Conservation (phyloP, 2,329 filamentous ascomycete species). For the Ophiostoma himal-ulmi region DNA sequence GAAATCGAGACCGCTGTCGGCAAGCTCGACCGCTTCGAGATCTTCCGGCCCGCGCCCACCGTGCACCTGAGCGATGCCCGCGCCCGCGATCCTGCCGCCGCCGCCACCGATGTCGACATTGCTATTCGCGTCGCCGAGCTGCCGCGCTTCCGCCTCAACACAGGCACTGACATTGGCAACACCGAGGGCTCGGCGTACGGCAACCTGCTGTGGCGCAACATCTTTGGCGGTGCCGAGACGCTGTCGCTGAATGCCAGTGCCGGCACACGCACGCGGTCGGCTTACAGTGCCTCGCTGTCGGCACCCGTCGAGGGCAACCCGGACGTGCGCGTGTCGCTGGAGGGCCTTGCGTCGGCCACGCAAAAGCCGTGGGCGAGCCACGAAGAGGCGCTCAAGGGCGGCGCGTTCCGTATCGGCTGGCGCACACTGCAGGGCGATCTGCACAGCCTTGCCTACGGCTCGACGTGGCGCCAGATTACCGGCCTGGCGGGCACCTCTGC, state of each 20-base stretch:
- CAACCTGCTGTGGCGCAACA: conserved; percentile 79
- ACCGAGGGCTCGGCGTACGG: conserved; percentile 90
- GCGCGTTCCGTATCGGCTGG: conserved; percentile 71
- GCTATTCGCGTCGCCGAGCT: conserved; percentile 73
- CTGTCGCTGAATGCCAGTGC: conserved; percentile 80
- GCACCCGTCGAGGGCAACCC: conserved; percentile 81
- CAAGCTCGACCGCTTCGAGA: conserved; percentile 68
- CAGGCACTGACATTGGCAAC: conserved; percentile 89
- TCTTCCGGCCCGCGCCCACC: conserved; percentile 71
- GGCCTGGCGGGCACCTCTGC: conserved; percentile 62
- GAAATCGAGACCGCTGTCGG: conserved; percentile 64
- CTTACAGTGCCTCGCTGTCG: conserved; percentile 81
- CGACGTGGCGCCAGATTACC: conserved; percentile 84
- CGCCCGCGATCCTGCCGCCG: conserved; percentile 60
- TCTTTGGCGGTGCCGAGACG: conserved; percentile 90
- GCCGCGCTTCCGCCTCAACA: conserved; percentile 80
- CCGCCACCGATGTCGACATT: conserved; percentile 73
- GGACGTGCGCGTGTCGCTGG: conserved; percentile 69
- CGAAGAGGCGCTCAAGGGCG: conserved; percentile 80
- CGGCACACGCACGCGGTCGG: conserved; percentile 83
- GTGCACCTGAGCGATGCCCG: conserved; percentile 76
- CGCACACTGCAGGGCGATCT: conserved; percentile 49
- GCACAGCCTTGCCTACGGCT: conserved; percentile 75
- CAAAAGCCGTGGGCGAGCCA: conserved; percentile 92
- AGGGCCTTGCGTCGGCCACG: conserved; percentile 75